Evolutionary conservation across 805 yeast genomes (phyloP).

Genomic region (Yamadazyma kitorensis): DNA sequence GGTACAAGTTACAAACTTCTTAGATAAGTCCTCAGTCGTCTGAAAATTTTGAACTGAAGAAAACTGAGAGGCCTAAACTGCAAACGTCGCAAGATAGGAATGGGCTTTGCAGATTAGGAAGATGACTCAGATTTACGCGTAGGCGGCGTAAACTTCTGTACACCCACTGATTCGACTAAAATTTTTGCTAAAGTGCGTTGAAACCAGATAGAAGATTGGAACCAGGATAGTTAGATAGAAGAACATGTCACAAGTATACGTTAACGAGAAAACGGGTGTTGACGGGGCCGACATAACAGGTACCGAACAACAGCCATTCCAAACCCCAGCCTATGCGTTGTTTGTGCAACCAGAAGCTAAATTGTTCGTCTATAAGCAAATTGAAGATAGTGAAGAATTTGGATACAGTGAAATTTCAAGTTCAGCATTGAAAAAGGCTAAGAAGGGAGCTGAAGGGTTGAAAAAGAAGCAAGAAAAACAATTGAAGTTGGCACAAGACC

Average conservation of each 20-base stretch:
- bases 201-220: too few species aligned
- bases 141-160: conserved; percentile 1
- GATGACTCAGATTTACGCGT: too few species aligned
- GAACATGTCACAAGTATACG: conserved; percentile 60
- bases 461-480: conserved; percentile 77
- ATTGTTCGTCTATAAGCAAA: conserved; percentile 57
- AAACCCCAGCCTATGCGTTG: conserved; percentile 81
- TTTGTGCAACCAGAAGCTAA: conserved; percentile 52
- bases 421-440: conserved; percentile 92
- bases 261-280: conserved; percentile 70
- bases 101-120: too few species aligned
- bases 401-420: conserved; percentile 78
- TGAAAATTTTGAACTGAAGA: too few species aligned
- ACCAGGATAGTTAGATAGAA: too few species aligned
- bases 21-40: too few species aligned
- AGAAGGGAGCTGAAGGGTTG: conserved; percentile 90
- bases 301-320: conserved; percentile 65
- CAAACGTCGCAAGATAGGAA: too few species aligned
- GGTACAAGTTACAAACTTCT: too few species aligned
- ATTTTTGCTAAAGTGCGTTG: too few species aligned
- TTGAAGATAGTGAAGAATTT: conserved; percentile 49
- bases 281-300: conserved; percentile 60
- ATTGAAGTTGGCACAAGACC: conserved; percentile 56
- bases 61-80: background rate
- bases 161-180: too few species aligned